These are phyloP conservation scores for Candida chilensis DNA, from an alignment of 805 yeast species.

Conservation along the genomic window DNA sequence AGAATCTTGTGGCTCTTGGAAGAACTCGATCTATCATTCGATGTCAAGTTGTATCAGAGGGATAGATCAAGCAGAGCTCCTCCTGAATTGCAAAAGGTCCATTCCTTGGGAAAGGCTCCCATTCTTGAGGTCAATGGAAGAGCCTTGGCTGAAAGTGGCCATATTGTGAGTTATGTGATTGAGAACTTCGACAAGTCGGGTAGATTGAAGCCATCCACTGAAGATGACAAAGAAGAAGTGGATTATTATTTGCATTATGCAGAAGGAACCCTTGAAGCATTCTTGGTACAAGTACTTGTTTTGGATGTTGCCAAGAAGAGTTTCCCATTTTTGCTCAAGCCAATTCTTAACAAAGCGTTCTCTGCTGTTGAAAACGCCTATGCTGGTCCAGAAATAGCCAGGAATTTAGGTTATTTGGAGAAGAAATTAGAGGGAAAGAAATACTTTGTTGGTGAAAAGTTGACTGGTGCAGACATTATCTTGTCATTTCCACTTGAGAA, in stretches of 20 bases:
- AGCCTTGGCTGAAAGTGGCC: slow-evolving; percentile 51
- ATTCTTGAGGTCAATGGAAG: slow-evolving; percentile 36
- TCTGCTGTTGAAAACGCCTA: slow-evolving; percentile 37
- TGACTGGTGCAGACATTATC: slow-evolving; percentile 52
- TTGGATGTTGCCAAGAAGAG: slow-evolving; percentile 22
- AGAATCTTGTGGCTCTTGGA: slow-evolving; percentile 62
- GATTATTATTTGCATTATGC: slow-evolving; percentile 45
- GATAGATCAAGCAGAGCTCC: no score
- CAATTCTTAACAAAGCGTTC: slow-evolving; percentile 31
- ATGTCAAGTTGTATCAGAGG: slow-evolving; percentile 42
- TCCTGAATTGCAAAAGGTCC: slow-evolving; percentile 37
- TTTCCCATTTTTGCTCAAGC: slow-evolving; percentile 40
- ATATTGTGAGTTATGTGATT: slow-evolving; percentile 43
- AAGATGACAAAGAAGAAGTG: slow-evolving; percentile 29
- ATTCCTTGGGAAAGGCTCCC: slow-evolving; percentile 61
- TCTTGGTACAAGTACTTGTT: slow-evolving; percentile 20
- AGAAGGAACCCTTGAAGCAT: slow-evolving; percentile 57
- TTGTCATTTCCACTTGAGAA: slow-evolving; percentile 32
- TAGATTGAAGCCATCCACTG: slow-evolving; percentile 24
- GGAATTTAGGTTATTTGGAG: slow-evolving; percentile 31
- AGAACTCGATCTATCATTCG: slow-evolving; percentile 45
- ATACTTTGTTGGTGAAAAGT: slow-evolving; percentile 37
- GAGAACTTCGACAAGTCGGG: slow-evolving; percentile 34
- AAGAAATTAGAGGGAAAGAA: slow-evolving; percentile 19
- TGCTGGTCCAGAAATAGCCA: slow-evolving; percentile 35